These are phyloP conservation scores for Marasmius fiardii DNA, from an alignment of 1,284 basidiomycete genomes.

Conservation along the genomic window DNA sequence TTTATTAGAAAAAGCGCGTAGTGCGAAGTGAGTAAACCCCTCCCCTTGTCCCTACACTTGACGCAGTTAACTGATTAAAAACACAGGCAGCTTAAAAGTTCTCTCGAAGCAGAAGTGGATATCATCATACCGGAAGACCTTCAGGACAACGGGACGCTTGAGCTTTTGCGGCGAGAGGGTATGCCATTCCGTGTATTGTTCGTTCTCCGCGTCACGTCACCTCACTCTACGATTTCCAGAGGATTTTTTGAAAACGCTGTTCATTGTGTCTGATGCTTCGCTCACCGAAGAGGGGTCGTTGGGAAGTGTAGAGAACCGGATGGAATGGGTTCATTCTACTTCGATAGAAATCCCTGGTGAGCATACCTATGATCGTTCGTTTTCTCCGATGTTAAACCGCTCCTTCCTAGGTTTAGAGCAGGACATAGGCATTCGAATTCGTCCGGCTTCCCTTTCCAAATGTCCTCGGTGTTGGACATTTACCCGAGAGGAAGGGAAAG, in stretches of 20 bases:
- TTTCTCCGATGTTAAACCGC: constrained; percentile 6
- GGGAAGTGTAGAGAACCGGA: constrained; percentile 24
- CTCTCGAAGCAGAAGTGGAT: constrained; percentile 68
- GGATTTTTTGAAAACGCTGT: constrained; percentile 62
- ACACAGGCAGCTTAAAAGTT: constrained; percentile 71
- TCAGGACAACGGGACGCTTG: constrained; percentile 21
- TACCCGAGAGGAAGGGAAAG: constrained; percentile 42
- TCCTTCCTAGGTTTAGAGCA: constrained; percentile 27
- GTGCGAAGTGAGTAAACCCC: constrained; percentile 51
- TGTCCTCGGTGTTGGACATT: constrained; percentile 83
- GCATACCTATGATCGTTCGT: constrained; percentile 7
- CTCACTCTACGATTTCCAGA: constrained; percentile 33
- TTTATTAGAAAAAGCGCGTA: constrained; percentile 69
- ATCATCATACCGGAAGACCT: constrained; percentile 39
- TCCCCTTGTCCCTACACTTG: constrained; percentile 1
- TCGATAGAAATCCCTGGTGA: constrained; percentile 42
- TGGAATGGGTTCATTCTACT: constrained; percentile 47
- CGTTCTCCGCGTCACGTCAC: constrained; percentile 11
- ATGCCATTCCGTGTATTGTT: not conserved
- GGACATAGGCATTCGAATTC: constrained; percentile 43
- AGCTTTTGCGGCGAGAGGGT: constrained; percentile 52
- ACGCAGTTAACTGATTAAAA: no score
- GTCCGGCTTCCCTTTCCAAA: constrained; percentile 53
- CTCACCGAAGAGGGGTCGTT: constrained; percentile 41
- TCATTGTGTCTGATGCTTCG: constrained; percentile 72